Evolutionary conservation across 2,329 filamentous ascomycete species (phyloP).

Genomic region (Calonectria pauciramosa): DNA sequence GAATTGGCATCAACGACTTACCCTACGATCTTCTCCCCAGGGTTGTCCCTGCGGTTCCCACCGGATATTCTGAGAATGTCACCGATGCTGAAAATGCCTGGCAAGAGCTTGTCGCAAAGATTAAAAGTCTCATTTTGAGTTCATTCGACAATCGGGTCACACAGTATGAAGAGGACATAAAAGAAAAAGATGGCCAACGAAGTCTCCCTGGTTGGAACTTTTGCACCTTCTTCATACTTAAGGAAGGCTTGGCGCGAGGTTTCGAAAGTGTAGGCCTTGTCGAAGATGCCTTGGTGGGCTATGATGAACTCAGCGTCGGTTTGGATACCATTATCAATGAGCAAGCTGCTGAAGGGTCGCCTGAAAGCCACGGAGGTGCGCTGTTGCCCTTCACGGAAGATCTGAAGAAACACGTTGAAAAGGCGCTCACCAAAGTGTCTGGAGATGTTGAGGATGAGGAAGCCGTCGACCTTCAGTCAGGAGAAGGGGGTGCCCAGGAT

Average conservation of each 20-base stretch:
- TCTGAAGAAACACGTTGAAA: conserved; percentile 71
- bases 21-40: conserved; percentile 75
- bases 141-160: conserved; percentile 92
- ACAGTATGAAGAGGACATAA: conserved; percentile 98
- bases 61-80: conserved; percentile 76
- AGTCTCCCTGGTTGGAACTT: conserved; percentile 97
- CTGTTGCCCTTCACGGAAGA: conserved; percentile 82
- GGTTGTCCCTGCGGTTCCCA: conserved; percentile 73
- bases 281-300: conserved; percentile 93
- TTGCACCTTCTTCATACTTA: conserved; percentile 98
- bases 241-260: conserved; percentile 92
- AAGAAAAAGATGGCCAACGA: conserved; percentile 91
- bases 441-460: conserved; percentile 55
- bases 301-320: conserved; percentile 92
- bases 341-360: conserved; percentile 70
- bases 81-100: conserved; percentile 87
- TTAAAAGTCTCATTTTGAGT: conserved; percentile 87
- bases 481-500: conserved; percentile 52
- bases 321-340: conserved; percentile 87
- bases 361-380: conserved; percentile 77
- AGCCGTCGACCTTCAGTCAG: conserved; percentile 65
- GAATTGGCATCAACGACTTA: conserved; percentile 79
- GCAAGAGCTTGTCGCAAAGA: conserved; percentile 85
- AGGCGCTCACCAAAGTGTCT: conserved; percentile 59
- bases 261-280: conserved; percentile 97